Evolutionary conservation across 306 rosid genomes (phyloP), one percentile per base, ranked within the genome.

Genomic region (Sphenostylis stenocarpa): DNA sequence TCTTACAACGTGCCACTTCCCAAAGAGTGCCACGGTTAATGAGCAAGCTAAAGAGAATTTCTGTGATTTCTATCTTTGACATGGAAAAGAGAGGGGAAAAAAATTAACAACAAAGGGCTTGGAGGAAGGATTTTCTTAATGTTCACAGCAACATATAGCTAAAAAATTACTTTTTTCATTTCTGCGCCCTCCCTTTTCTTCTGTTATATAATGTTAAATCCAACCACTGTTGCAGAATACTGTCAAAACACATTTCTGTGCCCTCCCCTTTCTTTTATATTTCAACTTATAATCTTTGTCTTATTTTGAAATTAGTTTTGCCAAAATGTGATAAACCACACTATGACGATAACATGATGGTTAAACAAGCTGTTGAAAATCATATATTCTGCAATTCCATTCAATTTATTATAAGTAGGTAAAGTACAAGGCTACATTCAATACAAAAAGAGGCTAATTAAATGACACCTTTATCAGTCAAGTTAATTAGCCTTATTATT

Each of bases 401-500:
- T 39, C 24, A 52, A 7, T 64, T 52, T 77, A 52, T 64, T 76
- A 76, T 39, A 12, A 67, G 44, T 31, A 69, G 17, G 51, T 14
- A 56, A 67, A 77, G 13, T 3, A 68, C 15, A 77, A 49, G 21
- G 1, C 33, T 47, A 3, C 16, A 17, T 60, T 73, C 21, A 15
- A 24, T 11, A 29, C 23, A 26, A 41, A 52, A 45, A 36, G 51
- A n/a, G 77, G 78, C 77, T 61, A 66, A 66, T 65, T 13, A 79
- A 70, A 28, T 13, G 45, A 70, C 70, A 36, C 41, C 52, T 55
- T 33, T 15, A 67, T 23, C 51, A 26, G 51, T 60, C 41, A 47
- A 65, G 70, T 66, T 16, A 26, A 72, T 14, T 62, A 41, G 81
- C 81, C 71, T 62, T n/a, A 31, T 81, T 62, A 67, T 75, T 69